Percentiles rank a stretch among this genome's conserved stretches.
phyloP scores from a whole-genome alignment of 495 filamentous ascomycete species.

The Penicillium subrubescens region DNA sequence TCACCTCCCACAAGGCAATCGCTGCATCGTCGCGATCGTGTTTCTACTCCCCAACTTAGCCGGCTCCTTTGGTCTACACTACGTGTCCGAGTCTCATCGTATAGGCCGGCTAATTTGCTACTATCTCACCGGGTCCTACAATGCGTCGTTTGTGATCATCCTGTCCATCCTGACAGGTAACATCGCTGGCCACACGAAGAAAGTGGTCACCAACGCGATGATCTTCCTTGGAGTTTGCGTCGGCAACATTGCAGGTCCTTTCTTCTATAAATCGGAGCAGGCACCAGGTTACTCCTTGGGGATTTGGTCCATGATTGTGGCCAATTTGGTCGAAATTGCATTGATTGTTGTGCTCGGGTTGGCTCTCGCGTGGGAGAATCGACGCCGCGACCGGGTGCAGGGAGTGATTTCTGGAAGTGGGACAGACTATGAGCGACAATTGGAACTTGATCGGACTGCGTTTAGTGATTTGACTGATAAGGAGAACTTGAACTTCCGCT shows the following conservation, averaged over 20 bases:
- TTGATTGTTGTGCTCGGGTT: constrained; percentile 42
- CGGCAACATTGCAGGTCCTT: constrained; percentile 55
- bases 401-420: constrained; percentile 28
- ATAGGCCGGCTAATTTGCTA: constrained; percentile 47
- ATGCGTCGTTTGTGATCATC: constrained; percentile 58
- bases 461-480: constrained; percentile 58
- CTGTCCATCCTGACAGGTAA: constrained; percentile 57
- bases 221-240: constrained; percentile 49
- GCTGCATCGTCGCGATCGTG: neutral
- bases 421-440: constrained; percentile 22
- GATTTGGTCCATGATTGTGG: constrained; percentile 57
- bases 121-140: constrained; percentile 56
- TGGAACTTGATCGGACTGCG: constrained; percentile 46
- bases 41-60: neutral
- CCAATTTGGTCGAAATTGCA: constrained; percentile 7
- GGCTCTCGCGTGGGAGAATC: constrained; percentile 50
- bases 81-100: neutral
- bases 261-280: constrained; percentile 57
- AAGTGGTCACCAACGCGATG: constrained; percentile 52
- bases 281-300: constrained; percentile 51
- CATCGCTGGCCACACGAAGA: constrained; percentile 60
- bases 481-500: constrained; percentile 49
- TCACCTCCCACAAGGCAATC: neutral
- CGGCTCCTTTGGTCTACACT: neutral
- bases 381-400: constrained; percentile 44